Percentiles rank a stretch among this genome's conserved stretches.
Evolutionary conservation across 2,329 filamentous ascomycete species (phyloP).

Genomic region (Lachnellula hyalina): DNA sequence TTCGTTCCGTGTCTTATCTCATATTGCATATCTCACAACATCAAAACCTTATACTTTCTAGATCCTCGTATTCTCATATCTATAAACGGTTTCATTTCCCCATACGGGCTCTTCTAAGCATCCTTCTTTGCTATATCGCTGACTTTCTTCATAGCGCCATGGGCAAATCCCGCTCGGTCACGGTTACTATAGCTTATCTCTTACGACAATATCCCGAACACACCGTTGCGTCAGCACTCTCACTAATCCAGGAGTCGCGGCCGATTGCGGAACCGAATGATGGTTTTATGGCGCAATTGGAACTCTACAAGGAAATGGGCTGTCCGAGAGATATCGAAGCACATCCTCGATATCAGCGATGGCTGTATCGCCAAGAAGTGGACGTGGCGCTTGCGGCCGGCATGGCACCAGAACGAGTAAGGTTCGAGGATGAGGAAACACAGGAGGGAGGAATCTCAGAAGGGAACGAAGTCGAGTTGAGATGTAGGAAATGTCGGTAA

Average conservation of each 20-base stretch:
- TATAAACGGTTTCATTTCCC: too few species aligned
- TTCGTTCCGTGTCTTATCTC: too few species aligned
- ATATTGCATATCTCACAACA: too few species aligned
- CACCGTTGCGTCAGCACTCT: conserved; percentile 51
- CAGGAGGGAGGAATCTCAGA: conserved; percentile 22
- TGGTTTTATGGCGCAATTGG: conserved; percentile 85
- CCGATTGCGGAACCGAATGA: conserved; percentile 82
- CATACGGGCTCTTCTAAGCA: too few species aligned
- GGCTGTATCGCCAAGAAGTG: conserved; percentile 62
- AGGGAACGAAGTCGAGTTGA: conserved; percentile 51
- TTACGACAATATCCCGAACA: conserved; percentile 59
- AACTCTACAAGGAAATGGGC: conserved; percentile 82
- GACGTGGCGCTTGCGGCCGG: conserved; percentile 66
- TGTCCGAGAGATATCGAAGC: conserved; percentile 64
- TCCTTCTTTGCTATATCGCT: neutral
- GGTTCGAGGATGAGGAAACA: conserved; percentile 71
- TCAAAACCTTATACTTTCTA: too few species aligned
- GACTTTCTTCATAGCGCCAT: conserved; percentile 62
- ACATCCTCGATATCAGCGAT: conserved; percentile 75
- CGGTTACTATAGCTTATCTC: conserved; percentile 78
- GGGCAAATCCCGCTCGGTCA: conserved; percentile 90
- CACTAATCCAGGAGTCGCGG: conserved; percentile 62
- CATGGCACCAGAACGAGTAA: conserved; percentile 72
- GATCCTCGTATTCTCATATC: too few species aligned
- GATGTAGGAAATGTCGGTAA: conserved; percentile 85